These are phyloP conservation scores for Pseudogymnoascus verrucosus DNA, from an alignment of 2,329 filamentous ascomycete genomes.

Conservation along the genomic window DNA sequence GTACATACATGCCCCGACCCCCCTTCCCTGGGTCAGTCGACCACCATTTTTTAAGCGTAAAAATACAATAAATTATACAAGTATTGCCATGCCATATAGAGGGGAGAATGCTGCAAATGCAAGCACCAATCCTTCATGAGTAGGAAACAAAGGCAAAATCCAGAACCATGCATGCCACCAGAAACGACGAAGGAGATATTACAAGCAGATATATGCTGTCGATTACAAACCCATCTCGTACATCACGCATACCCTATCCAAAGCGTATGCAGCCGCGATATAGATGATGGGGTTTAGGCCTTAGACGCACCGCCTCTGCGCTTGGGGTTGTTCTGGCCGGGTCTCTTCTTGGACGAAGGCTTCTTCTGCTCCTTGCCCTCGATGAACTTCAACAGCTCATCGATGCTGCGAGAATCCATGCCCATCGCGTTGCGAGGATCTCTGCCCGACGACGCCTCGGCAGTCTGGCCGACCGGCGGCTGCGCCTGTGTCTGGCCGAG, in stretches of 20 bases:
- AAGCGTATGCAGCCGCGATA: not conserved
- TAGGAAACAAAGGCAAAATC: not conserved
- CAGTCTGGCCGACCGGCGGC: conserved; percentile 53
- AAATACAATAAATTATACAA: conserved; percentile 6
- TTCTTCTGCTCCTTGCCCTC: conserved; percentile 60
- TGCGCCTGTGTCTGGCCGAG: conserved; percentile 51
- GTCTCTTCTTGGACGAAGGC: conserved; percentile 46
- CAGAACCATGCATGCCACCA: not conserved
- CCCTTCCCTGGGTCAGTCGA: not conserved
- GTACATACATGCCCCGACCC: not conserved
- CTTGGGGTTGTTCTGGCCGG: conserved; percentile 48
- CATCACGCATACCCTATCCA: not conserved
- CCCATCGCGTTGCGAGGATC: conserved; percentile 24
- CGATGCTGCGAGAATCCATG: conserved; percentile 75
- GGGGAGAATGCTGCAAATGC: not conserved
- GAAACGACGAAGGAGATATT: not conserved
- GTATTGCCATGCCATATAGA: not conserved
- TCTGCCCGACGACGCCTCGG: conserved; percentile 35
- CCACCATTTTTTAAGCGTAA: not conserved
- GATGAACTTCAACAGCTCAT: conserved; percentile 90
- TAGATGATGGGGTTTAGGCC: not conserved
- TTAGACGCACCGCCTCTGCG: conserved; percentile 33
- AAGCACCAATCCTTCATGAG: not conserved
- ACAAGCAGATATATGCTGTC: not conserved
- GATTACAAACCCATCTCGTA: conserved; percentile 1